Base-by-base conservation (phyloP, 257 asterid species). In the Fraxinus excelsior region DNA sequence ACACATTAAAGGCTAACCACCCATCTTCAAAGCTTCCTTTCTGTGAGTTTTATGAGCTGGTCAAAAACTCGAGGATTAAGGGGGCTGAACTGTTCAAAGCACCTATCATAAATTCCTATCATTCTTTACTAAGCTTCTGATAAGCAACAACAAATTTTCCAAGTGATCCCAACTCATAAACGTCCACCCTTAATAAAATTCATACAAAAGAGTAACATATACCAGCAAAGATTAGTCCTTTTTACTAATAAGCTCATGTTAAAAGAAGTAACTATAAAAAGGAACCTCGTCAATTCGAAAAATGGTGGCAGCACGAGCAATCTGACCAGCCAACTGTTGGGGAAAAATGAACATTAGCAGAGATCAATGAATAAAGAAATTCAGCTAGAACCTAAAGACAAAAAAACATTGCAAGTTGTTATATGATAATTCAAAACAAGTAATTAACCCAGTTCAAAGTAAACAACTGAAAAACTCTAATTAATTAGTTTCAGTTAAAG, bases 221-320 rank as follows among this genome's bases (percentile, higher is more conserved):
- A 69, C 12, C 26, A 10, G 11, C 11, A 62, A 29, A 19, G 40
- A 49, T 19, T 12, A 25, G n/a, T 46, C 73, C 46, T 64, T 71
- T 28, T 49, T 42, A 72, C 21, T 34, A 64, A 21, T 25, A 77
- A 44, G 34, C 37, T 18, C n/a, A 25, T 49, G 31, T 16, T 37
- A 74, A 46, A 82, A 64, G 19, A 58, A 71, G 67, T 11, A 64
- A 62, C 4, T 56, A 28, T 21, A 21, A 80, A 26, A 62, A 18
- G 12, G 21, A 32, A 91, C 99, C 99, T 96, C 99, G 69, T 96
- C 96, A 58, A 96, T 84, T 35, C 94, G 87, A 76, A 93, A 96
- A 75, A 96, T 90, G 4, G 99, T 87, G 19, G 89, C 96, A 67
- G 99, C 99, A 28, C 99, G 98, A 2, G 99, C 96, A 86, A 96